Evolutionary conservation across 768 basidiomycete species (phyloP), one percentile per base, ranked within the genome.

Genomic region (Pholiota conissans): DNA sequence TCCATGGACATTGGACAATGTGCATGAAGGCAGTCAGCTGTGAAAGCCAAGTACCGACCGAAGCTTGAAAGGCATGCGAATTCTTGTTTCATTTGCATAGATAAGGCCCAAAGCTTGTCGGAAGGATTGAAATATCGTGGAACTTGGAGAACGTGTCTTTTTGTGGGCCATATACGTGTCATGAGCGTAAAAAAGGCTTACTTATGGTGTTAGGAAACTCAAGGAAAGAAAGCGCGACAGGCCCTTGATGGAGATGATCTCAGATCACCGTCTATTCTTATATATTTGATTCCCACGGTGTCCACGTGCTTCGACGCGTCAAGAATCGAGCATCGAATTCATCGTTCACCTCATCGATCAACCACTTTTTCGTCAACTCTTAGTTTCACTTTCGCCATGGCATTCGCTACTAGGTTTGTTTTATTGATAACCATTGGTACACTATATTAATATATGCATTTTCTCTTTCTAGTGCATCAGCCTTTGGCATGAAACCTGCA

Each of bases 401-500:
- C 65, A 11, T 67, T 67, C 53, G 57, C 65, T 32, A 60, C 61
- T 40, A 66, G 56, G 69, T 65, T 16, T 16, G 48, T 20, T 18
- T 6, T 6, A 5, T 49, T 6, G 30, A 29, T 47, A 42, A 18
- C 8, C 8, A 11, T 56, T 52, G n/a, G 48, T n/a, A 55, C 11
- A 34, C 22, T 37, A 28, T 40, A 22, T 32, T 42, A 26, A 39
- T 30, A n/a, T 8, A 13, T 35, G 24, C 48, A 27, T 48, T 14
- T 42, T 28, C 16, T 20, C 29, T 42, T 27, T 28, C 1, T 35
- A 69, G 67, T 52, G 34, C 62, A 30, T 69, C 78, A 18, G 73
- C 76, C 26, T 80, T 81, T 67, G 73, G 78, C 24, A 63, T 75
- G 40, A 75, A 77, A 59, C 70, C 76, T 30, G 62, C 73, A 18